phyloP scores from a whole-genome alignment of 495 filamentous ascomycete genomes.

The Xylaria grammica region DNA sequence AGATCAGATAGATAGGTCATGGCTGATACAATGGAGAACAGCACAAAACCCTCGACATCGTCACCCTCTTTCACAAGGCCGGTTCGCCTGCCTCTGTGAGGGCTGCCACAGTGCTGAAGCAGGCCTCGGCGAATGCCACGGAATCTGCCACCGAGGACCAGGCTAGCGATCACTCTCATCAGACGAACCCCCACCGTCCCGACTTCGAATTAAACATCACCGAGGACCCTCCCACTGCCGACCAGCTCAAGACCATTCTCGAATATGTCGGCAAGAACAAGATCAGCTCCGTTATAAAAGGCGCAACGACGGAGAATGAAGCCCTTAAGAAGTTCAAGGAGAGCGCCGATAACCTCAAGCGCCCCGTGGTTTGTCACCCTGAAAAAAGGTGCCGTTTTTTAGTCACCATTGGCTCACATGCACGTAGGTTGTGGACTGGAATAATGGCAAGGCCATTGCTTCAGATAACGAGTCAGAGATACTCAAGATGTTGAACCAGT shows the following conservation, averaged over 20 bases:
- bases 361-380: slow-evolving; percentile 67
- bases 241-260: slow-evolving; percentile 86
- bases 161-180: slow-evolving; percentile 60
- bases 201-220: slow-evolving; percentile 89
- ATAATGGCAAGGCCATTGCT: slow-evolving; percentile 78
- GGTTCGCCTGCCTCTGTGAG: slow-evolving; percentile 65
- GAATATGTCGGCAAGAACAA: slow-evolving; percentile 72
- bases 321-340: slow-evolving; percentile 75
- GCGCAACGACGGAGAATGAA: slow-evolving; percentile 72
- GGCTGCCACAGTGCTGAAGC: slow-evolving; percentile 74
- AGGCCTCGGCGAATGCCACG: slow-evolving; percentile 66
- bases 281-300: slow-evolving; percentile 67
- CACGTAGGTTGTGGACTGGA: slow-evolving; percentile 85
- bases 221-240: slow-evolving; percentile 76
- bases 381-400: not conserved
- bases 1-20: not conserved
- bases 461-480: slow-evolving; percentile 86
- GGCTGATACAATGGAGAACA: slow-evolving; percentile 36
- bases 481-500: slow-evolving; percentile 66
- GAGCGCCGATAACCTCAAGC: slow-evolving; percentile 63
- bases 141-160: slow-evolving; percentile 68
- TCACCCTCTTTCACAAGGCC: slow-evolving; percentile 94
- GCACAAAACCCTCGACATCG: slow-evolving; percentile 85
- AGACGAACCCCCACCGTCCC: slow-evolving; percentile 57
- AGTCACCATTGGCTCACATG: slow-evolving; percentile 19